Conservation (phyloP, 176 grass and related monocot species). For the Alloteropsis semialata region DNA sequence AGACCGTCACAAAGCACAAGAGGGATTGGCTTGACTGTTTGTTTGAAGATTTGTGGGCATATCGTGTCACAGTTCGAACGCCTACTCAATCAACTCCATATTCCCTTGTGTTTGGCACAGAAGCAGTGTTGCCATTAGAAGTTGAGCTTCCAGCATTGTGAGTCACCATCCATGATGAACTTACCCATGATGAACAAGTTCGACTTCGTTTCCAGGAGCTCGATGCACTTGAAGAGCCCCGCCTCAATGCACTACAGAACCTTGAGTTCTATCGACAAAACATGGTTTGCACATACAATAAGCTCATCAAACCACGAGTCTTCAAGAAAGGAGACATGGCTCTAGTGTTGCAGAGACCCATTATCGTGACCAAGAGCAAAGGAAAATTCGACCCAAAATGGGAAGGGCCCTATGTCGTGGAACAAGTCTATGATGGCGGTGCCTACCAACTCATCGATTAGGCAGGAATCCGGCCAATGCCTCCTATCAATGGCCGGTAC, state of each 20-base stretch:
- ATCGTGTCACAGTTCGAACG: background rate
- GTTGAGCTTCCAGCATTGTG: background rate
- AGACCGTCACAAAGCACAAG: background rate
- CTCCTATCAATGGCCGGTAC: background rate
- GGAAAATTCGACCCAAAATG: background rate
- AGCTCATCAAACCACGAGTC: background rate
- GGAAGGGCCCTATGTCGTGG: background rate
- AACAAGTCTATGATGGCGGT: background rate
- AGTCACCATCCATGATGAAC: background rate
- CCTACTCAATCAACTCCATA: background rate
- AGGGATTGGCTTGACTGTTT: background rate
- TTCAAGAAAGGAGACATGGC: background rate
- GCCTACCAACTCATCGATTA: background rate
- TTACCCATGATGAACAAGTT: background rate
- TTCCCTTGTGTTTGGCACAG: background rate
- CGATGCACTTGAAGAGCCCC: background rate
- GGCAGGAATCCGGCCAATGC: background rate
- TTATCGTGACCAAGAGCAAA: background rate
- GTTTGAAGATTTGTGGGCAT: background rate
- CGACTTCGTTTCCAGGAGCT: background rate
- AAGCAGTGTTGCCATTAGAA: background rate
- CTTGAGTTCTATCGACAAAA: background rate
- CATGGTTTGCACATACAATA: background rate
- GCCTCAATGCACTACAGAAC: background rate
- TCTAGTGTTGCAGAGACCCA: background rate